These are phyloP conservation scores for Lippia alba DNA, from an alignment of 305 asterid species.

Conservation along the genomic window DNA sequence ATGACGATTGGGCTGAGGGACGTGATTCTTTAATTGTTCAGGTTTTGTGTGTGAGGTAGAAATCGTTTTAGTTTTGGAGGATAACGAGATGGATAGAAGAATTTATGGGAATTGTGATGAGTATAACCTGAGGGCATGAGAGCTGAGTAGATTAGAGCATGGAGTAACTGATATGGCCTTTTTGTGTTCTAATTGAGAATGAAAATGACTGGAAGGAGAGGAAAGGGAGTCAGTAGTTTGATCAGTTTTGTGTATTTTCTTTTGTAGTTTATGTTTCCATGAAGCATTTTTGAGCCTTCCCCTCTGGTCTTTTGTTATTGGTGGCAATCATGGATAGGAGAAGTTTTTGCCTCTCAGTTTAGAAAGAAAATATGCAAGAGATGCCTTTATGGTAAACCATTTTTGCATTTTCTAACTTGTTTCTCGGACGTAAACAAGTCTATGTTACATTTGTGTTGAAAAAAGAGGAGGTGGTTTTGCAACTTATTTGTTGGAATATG, in stretches of 20 bases:
- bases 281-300: neutral
- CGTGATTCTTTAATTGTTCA: neutral
- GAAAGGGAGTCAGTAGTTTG: too few relatives aligned
- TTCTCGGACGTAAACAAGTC: neutral
- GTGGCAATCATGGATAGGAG: neutral
- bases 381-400: neutral
- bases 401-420: neutral
- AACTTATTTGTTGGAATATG: conserved; percentile 11
- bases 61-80: neutral
- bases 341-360: neutral
- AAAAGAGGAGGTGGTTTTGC: neutral
- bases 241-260: neutral
- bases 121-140: neutral
- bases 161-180: neutral
- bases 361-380: neutral
- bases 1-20: too few relatives aligned
- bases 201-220: conserved; percentile 1
- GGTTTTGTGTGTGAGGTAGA: neutral
- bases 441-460: neutral
- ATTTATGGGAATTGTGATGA: conserved; percentile 8
- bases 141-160: neutral
- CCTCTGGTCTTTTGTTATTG: neutral
- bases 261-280: neutral
- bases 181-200: neutral
- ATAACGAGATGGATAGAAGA: conserved; percentile 12